phyloP scores from a whole-genome alignment of 176 grass and related monocot species.

The Paspalum vaginatum region DNA sequence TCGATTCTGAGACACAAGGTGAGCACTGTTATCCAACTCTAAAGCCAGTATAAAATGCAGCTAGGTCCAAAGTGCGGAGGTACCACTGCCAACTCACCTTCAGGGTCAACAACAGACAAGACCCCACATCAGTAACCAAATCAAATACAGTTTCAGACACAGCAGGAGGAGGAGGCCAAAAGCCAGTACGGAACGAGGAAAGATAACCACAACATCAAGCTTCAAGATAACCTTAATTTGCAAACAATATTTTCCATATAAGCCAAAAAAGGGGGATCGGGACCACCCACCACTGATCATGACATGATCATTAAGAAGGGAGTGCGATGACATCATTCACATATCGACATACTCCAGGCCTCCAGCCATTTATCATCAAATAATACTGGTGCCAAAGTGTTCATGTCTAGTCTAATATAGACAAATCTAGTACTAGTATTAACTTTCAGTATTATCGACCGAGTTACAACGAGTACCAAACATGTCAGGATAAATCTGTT shows the following conservation, averaged over 20 bases:
- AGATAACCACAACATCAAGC: neutral
- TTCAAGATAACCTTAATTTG: neutral
- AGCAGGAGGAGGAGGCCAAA: neutral
- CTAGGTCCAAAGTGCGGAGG: neutral
- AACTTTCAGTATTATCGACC: neutral
- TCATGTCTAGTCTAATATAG: neutral
- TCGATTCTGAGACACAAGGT: neutral
- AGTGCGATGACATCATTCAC: slow-evolving; percentile 23
- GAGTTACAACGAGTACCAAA: neutral
- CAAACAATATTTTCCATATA: slow-evolving; percentile 20
- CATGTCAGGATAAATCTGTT: neutral
- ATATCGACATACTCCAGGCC: slow-evolving; percentile 29
- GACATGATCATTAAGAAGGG: slow-evolving; percentile 8
- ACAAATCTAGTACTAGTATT: neutral
- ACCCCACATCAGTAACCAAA: slow-evolving; percentile 5
- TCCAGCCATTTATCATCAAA: neutral
- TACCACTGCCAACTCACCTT: slow-evolving; percentile 3
- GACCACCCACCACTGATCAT: slow-evolving; percentile 23
- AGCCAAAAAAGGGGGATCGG: neutral
- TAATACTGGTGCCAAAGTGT: neutral
- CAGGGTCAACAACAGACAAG: neutral
- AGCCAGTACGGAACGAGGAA: neutral
- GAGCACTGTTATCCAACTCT: neutral
- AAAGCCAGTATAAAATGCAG: neutral
- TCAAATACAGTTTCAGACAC: neutral